phyloP scores from a whole-genome alignment of 371 early-diverging fungal species.

The Mucor indicus region DNA sequence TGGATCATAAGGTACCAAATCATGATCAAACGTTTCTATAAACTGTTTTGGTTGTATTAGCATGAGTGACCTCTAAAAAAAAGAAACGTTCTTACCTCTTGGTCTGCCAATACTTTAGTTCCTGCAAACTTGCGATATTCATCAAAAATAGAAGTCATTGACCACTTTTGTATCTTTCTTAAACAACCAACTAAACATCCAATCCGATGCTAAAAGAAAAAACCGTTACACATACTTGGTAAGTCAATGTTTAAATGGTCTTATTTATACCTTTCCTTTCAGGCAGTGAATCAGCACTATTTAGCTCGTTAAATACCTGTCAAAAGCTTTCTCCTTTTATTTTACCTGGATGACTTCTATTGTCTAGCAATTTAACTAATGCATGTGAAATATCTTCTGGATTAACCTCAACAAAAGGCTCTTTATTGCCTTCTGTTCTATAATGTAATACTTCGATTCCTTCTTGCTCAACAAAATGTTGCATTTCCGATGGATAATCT shows the following conservation, averaged over 20 bases:
- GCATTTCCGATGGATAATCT: conserved; percentile 78
- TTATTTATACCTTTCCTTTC: conserved; percentile 76
- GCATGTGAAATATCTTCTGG: conserved; percentile 73
- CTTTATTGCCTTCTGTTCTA: conserved; percentile 87
- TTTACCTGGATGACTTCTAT: conserved; percentile 73
- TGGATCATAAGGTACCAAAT: conserved; percentile 50
- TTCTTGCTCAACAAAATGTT: conserved; percentile 70
- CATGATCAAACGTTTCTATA: conserved; percentile 70
- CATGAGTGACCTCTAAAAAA: background rate
- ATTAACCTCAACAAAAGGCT: conserved; percentile 91
- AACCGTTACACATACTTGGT: background rate
- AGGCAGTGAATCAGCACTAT: conserved; percentile 86
- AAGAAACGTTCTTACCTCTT: conserved; percentile 65
- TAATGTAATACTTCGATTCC: conserved; percentile 76
- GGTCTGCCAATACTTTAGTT: conserved; percentile 88
- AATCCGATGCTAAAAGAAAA: conserved; percentile 66
- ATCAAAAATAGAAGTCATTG: conserved; percentile 93
- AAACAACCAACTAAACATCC: conserved; percentile 94
- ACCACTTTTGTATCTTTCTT: conserved; percentile 91
- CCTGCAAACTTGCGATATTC: conserved; percentile 93
- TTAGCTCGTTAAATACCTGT: background rate
- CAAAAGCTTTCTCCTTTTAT: background rate
- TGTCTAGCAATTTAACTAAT: conserved; percentile 74
- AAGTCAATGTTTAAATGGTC: background rate
- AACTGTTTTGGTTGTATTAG: too few relatives aligned